These are phyloP conservation scores for Acorus calamus DNA, from an alignment of 106 monocot genomes.

Conservation along the genomic window DNA sequence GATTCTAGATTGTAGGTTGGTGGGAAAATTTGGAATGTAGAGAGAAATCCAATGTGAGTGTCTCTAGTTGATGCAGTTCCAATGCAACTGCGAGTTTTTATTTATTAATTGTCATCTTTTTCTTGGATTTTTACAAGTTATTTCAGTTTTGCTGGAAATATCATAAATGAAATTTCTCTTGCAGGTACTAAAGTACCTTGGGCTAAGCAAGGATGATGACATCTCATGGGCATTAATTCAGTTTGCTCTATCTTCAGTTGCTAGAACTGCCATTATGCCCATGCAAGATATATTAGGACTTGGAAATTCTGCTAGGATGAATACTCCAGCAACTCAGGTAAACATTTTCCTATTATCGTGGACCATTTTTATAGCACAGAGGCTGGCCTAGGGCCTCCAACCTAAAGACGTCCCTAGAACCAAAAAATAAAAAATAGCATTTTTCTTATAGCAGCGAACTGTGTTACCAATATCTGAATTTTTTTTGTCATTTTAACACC, in stretches of 20 bases:
- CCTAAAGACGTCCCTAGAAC: no score
- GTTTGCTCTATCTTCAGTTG: constrained; percentile 68
- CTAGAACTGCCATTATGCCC: constrained; percentile 57
- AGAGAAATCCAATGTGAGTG: constrained; percentile 58
- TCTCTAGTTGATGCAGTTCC: background rate
- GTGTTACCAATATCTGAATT: no score
- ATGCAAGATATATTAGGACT: constrained; percentile 83
- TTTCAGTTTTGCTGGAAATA: background rate
- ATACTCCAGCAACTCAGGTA: constrained; percentile 95
- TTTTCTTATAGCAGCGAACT: no score
- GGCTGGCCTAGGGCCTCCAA: no score
- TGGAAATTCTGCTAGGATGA: constrained; percentile 81
- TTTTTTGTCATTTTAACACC: no score
- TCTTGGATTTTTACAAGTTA: background rate
- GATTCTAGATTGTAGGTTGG: constrained; percentile 72
- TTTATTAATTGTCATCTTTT: background rate
- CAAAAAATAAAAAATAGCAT: no score
- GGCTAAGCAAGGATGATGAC: constrained; percentile 13
- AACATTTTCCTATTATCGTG: background rate
- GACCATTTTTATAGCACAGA: no score
- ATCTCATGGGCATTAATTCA: constrained; percentile 73
- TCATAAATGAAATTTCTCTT: constrained; percentile 5
- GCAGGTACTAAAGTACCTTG: constrained; percentile 59
- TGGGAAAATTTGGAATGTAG: constrained; percentile 54
- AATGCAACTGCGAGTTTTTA: background rate